Conservation (phyloP, 139 green algal genomes). For the Haematococcus lacustris region DNA sequence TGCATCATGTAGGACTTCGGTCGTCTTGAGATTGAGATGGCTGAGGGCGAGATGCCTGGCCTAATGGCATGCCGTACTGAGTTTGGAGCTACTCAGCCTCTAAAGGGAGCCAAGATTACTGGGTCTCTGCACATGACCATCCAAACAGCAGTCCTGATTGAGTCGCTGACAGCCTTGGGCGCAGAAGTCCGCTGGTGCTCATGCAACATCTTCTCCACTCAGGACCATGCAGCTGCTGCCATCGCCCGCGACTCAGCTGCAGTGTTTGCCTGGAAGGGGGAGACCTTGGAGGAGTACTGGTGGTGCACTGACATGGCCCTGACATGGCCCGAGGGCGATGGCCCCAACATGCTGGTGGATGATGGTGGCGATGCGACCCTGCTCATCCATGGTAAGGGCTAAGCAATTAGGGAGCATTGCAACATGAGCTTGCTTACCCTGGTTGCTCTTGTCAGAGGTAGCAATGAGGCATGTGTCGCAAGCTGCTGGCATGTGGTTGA, state of each 20-base stretch:
- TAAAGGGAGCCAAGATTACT: constrained; percentile 89
- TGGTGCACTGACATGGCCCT: constrained; percentile 97
- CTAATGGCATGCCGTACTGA: constrained; percentile 90
- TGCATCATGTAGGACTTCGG: constrained; percentile 87
- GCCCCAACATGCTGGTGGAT: constrained; percentile 94
- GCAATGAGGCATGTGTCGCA: too few relatives aligned
- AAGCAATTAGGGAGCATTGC: too few relatives aligned
- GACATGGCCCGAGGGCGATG: constrained; percentile 77
- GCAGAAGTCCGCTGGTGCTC: constrained; percentile 97
- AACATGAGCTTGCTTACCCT: too few relatives aligned
- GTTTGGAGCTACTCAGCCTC: constrained; percentile 87
- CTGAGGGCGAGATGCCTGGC: constrained; percentile 97
- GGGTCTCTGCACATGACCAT: constrained; percentile 99
- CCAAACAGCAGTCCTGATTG: constrained; percentile 98
- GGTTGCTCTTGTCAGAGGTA: too few relatives aligned
- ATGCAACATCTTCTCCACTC: constrained; percentile 99
- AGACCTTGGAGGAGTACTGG: constrained; percentile 99
- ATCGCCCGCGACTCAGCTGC: constrained; percentile 91
- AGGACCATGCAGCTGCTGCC: constrained; percentile 95
- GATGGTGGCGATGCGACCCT: constrained; percentile 98
- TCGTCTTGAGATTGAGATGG: constrained; percentile 95
- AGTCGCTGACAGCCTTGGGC: constrained; percentile 93
- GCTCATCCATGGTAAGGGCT: constrained; percentile 87
- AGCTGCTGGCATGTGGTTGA: too few relatives aligned
- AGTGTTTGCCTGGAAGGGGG: constrained; percentile 99